Conservation (phyloP, 176 grass and related monocot species). For the Puya raimondii region DNA sequence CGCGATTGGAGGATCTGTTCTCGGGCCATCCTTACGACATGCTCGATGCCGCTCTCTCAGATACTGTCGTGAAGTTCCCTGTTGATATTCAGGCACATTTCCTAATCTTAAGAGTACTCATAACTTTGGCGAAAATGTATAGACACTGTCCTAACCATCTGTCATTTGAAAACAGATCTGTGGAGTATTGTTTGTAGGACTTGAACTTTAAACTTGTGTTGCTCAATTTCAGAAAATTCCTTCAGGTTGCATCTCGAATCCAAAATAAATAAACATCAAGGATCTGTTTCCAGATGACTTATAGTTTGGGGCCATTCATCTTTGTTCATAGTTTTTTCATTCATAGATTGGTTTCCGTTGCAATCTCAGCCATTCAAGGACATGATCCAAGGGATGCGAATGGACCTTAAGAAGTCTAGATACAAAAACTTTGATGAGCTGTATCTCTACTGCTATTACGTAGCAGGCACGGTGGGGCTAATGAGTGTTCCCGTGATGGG, state of each 20-base stretch:
- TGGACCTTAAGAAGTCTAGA: conserved; percentile 59
- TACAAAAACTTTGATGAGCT: conserved; percentile 88
- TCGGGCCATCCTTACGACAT: conserved; percentile 73
- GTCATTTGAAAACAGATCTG: no score
- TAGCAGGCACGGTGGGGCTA: conserved; percentile 75
- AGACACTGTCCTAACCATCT: no score
- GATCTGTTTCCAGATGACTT: no score
- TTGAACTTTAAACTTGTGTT: no score
- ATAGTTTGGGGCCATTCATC: background rate
- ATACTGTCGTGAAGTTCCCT: conserved; percentile 57
- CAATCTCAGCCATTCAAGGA: conserved; percentile 64
- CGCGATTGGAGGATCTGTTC: conserved; percentile 76
- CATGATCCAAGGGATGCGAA: conserved; percentile 94
- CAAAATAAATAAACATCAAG: no score
- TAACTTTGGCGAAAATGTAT: no score
- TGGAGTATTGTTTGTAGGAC: no score
- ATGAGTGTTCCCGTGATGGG: conserved; percentile 93
- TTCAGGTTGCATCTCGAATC: no score
- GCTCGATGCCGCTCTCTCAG: conserved; percentile 81
- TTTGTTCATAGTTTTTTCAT: background rate
- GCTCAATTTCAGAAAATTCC: no score
- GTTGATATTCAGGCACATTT: conserved; percentile 67
- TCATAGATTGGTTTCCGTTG: background rate
- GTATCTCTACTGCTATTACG: conserved; percentile 96
- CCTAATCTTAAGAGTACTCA: background rate